These are phyloP conservation scores for Aristolochia contorta DNA, from an alignment of 164 flowering plant species.

Conservation along the genomic window DNA sequence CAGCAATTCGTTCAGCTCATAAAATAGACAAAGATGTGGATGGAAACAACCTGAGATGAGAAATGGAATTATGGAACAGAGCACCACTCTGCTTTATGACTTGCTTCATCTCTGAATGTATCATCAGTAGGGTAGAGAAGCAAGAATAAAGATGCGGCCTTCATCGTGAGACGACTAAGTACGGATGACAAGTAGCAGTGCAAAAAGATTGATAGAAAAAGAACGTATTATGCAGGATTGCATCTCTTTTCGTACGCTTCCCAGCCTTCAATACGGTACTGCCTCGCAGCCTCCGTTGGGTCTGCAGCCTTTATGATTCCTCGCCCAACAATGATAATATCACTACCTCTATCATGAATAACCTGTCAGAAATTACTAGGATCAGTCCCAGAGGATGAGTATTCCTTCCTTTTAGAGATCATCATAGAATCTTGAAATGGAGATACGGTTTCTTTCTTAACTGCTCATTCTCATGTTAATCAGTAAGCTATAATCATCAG, in stretches of 20 bases:
- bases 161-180: too few species aligned
- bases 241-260: conserved; percentile 70
- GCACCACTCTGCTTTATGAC: too few species aligned
- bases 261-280: conserved; percentile 92
- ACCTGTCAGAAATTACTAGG: conserved; percentile 38
- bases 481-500: not conserved
- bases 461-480: not conserved
- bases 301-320: conserved; percentile 87
- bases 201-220: too few species aligned
- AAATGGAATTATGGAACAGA: too few species aligned
- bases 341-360: conserved; percentile 81
- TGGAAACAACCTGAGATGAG: too few species aligned
- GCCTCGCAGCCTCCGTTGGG: conserved; percentile 68
- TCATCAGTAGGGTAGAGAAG: too few species aligned
- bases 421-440: not conserved
- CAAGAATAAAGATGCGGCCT: too few species aligned
- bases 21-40: too few species aligned
- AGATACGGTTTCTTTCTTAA: not conserved
- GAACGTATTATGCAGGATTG: not conserved
- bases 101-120: too few species aligned
- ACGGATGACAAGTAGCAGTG: too few species aligned
- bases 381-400: too few species aligned
- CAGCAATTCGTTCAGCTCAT: too few species aligned
- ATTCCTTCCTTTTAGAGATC: not conserved
- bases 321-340: conserved; percentile 91